Evolutionary conservation across 176 grass and related monocot genomes (phyloP), one percentile per base, ranked within the genome.

Genomic region (Paspalum notatum): DNA sequence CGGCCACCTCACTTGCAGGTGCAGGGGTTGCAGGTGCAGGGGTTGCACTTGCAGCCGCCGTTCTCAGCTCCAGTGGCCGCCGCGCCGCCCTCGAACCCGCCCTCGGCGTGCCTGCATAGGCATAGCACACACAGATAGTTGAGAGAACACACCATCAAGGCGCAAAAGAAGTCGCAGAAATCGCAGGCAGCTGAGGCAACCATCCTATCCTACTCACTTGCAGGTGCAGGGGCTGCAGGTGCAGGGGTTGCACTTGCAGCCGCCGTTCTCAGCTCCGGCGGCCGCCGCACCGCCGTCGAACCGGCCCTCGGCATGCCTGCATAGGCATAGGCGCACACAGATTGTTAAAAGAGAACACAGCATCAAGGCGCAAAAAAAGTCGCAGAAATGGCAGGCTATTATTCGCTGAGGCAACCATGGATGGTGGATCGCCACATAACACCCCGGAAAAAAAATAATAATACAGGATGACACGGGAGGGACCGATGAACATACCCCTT

Each of bases 11-110:
- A 94, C 67, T 94, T 94, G 86, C 79, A 95, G 63, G 0, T 95
- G 90, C 93, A 95, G 44, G 94, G 94, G 74, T 94, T 47, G 83
- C 94, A 97, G 55, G 10, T 84, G 87, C 94, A 97, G 69, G 27
- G 0, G 45, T 71, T 75, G 70, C 94, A 97, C 85, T 87, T 89
- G 91, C 94, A 97, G 0, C 90, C 92, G 12, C 48, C 85, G 74
- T 90, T 78, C 76, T 92, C 87, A 2, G 89, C 90, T 55, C 78
- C 90, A 45, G 67, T 26, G 6, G 63, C 79, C 39, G 65, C 79
- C 12, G 49, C 32, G 32, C 32, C 32, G 32, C 32, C 77, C 79
- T 94, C 85, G 4, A 77, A 37, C 18, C 75, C 93, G n/a, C 75
- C 93, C 5, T 75, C 89, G 1, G 77, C 3, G 17, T 76, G 72